Conservation (phyloP, 1,284 basidiomycete genomes). For the Neotropicomus parvogracilis region DNA sequence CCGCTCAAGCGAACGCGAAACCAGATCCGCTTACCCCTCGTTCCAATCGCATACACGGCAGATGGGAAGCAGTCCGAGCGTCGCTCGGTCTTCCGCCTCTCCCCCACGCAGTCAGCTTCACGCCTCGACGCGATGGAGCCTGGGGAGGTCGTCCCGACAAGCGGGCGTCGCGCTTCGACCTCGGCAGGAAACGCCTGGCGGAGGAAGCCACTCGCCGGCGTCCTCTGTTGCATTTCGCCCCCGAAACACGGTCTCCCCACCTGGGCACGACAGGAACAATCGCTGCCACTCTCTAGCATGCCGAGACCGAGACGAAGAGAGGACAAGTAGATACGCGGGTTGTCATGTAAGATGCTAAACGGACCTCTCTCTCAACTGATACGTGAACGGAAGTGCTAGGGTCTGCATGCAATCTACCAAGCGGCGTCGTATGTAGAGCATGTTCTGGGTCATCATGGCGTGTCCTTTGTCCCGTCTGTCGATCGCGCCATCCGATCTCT, state of each 20-base stretch:
- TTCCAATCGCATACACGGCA: slow-evolving; percentile 22
- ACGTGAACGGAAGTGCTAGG: slow-evolving; percentile 14
- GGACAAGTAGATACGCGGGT: background rate
- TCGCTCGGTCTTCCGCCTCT: slow-evolving; percentile 28
- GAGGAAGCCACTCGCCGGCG: slow-evolving; percentile 9
- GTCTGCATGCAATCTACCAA: slow-evolving; percentile 16
- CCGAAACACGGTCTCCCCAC: background rate
- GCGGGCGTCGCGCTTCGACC: slow-evolving; percentile 25
- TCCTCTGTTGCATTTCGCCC: slow-evolving; percentile 19
- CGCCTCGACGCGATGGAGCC: background rate
- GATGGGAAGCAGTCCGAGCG: slow-evolving; percentile 31
- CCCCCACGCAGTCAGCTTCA: slow-evolving; percentile 10
- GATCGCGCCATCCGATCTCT: slow-evolving; percentile 26
- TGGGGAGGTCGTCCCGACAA: slow-evolving; percentile 1
- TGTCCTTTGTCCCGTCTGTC: background rate
- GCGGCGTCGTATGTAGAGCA: slow-evolving; percentile 10
- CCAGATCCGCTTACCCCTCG: too few species aligned
- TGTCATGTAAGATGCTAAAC: background rate
- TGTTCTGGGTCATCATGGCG: slow-evolving; percentile 9
- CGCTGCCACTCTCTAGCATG: slow-evolving; percentile 6
- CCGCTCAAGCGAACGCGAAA: too few species aligned
- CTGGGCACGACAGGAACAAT: slow-evolving; percentile 3
- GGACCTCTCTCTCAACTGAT: background rate
- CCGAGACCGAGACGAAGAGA: slow-evolving; percentile 7
- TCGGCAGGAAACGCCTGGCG: slow-evolving; percentile 17